These are phyloP conservation scores for Chaetomium tenue DNA, from an alignment of 495 filamentous ascomycete genomes.

Conservation along the genomic window DNA sequence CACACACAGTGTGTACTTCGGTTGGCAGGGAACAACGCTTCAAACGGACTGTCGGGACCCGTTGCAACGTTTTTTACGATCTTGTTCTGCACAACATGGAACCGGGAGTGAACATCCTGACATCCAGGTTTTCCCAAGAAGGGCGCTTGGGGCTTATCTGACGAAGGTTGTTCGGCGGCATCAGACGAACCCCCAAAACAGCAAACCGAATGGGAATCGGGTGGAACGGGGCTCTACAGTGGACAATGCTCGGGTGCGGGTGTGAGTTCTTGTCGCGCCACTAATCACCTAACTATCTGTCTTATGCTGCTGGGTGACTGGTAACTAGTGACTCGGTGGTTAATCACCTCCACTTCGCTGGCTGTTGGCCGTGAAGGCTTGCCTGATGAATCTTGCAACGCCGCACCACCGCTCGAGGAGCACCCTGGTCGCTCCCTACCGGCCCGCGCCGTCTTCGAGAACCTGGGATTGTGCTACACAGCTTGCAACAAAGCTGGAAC, in stretches of 20 bases:
- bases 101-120: neutral
- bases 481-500: neutral
- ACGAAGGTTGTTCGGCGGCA: neutral
- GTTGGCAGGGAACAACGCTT: neutral
- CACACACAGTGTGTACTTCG: conserved; percentile 30
- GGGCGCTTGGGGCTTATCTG: too few relatives aligned
- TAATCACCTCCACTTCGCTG: conserved; percentile 20
- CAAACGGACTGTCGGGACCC: neutral
- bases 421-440: neutral
- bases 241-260: neutral
- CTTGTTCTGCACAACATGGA: neutral
- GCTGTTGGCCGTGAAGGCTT: conserved; percentile 15
- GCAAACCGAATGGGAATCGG: neutral
- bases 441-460: conserved; percentile 5
- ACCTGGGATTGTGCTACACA: neutral
- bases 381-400: conserved; percentile 21
- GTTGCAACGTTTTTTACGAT: neutral
- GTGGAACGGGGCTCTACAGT: neutral
- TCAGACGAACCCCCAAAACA: neutral
- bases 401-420: conserved; percentile 20
- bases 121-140: too few relatives aligned
- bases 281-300: neutral
- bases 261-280: conserved; percentile 20
- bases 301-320: too few relatives aligned
- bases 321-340: too few relatives aligned